Evolutionary conservation across 371 early-diverging fungal genomes (phyloP).

Genomic region (Batkoa obscura): DNA sequence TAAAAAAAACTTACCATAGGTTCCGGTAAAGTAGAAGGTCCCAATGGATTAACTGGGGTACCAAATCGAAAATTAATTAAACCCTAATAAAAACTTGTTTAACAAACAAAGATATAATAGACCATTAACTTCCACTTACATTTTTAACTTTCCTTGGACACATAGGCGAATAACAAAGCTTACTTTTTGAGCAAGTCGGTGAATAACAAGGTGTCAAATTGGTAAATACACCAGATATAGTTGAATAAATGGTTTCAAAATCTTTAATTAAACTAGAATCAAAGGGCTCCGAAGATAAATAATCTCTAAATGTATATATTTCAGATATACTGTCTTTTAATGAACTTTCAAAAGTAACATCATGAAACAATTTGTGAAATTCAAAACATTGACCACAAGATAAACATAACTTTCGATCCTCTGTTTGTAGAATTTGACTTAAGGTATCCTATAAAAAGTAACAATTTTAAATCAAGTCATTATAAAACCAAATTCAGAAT

Average conservation of each 20-base stretch:
- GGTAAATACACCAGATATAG: constrained; percentile 60
- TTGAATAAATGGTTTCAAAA: constrained; percentile 8
- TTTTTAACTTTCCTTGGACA: constrained; percentile 57
- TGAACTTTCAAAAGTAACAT: constrained; percentile 64
- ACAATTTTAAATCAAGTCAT: not conserved
- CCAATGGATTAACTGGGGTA: not conserved
- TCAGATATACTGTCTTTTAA: constrained; percentile 62
- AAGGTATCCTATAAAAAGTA: constrained; percentile 36
- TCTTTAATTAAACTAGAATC: constrained; percentile 9
- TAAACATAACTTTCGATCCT: constrained; percentile 67
- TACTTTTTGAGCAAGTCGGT: constrained; percentile 66
- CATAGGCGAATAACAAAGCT: constrained; percentile 60
- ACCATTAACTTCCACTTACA: too few relatives aligned
- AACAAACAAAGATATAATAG: not conserved
- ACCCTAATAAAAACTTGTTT: not conserved
- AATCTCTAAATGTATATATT: constrained; percentile 44
- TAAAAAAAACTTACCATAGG: constrained; percentile 6
- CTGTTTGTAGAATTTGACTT: constrained; percentile 45
- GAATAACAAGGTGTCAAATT: constrained; percentile 76
- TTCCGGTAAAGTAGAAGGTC: not conserved
- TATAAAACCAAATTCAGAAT: not conserved
- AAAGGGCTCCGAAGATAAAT: not conserved
- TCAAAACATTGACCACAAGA: constrained; percentile 72
- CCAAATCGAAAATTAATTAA: not conserved
- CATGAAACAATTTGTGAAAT: constrained; percentile 72